Evolutionary conservation across 1,139 yeast genomes (phyloP).

Genomic region (Pichia norvegensis): DNA sequence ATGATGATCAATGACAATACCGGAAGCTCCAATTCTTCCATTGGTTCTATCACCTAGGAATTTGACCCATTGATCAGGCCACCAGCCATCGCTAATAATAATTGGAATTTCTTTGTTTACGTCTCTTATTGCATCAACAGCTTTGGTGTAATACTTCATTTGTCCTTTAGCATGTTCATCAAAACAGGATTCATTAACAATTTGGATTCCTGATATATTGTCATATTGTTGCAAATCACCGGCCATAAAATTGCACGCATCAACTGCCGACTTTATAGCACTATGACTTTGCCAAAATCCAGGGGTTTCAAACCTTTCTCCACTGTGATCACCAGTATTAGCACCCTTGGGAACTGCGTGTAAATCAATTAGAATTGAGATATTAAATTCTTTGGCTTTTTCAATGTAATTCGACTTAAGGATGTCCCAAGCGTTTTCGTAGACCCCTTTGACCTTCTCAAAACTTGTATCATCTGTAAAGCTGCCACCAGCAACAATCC

Average conservation of each 20-base stretch:
- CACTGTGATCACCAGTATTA: conserved; percentile 77
- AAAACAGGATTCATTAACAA: conserved; percentile 78
- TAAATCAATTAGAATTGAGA: conserved; percentile 73
- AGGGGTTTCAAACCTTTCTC: conserved; percentile 52
- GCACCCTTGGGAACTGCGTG: conserved; percentile 95
- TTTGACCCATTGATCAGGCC: conserved; percentile 70
- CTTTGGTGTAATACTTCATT: conserved; percentile 58
- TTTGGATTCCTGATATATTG: conserved; percentile 73
- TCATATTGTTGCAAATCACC: conserved; percentile 47
- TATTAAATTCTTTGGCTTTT: conserved; percentile 47
- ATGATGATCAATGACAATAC: conserved; percentile 76
- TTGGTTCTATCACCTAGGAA: conserved; percentile 47
- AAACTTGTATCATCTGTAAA: conserved; percentile 59
- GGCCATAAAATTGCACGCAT: conserved; percentile 54
- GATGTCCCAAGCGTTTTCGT: conserved; percentile 60
- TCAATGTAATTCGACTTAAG: conserved; percentile 40
- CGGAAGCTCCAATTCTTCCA: conserved; percentile 35
- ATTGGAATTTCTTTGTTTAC: conserved; percentile 57
- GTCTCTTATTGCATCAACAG: conserved; percentile 52
- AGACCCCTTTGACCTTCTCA: conserved; percentile 45
- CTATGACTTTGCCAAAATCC: conserved; percentile 52
- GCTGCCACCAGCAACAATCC: conserved; percentile 66
- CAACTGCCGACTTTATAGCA: conserved; percentile 40
- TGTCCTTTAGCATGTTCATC: conserved; percentile 46
- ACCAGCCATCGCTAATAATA: conserved; percentile 90